These are phyloP conservation scores for Aspergillus egyptiacus DNA, from an alignment of 495 filamentous ascomycete species.

Conservation along the genomic window DNA sequence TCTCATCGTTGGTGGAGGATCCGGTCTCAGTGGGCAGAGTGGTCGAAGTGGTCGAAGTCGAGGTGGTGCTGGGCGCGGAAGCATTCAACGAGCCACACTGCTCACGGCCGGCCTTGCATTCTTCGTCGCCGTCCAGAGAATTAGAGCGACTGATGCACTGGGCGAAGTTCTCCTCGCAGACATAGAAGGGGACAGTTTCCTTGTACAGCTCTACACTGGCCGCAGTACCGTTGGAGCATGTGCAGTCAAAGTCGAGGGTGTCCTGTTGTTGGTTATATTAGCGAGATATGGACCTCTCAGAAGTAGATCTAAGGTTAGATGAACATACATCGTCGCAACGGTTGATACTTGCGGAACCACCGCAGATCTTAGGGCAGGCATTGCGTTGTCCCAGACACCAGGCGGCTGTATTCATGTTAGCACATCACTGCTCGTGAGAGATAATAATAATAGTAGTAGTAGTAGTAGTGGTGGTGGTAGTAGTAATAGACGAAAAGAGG, in stretches of 20 bases:
- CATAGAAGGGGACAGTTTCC: conserved; percentile 52
- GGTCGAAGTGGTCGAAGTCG: conserved; percentile 22
- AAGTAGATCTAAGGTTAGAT: no score
- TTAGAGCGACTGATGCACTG: conserved; percentile 47
- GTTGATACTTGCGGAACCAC: conserved; percentile 35
- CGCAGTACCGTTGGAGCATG: conserved; percentile 44
- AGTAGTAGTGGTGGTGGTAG: no score
- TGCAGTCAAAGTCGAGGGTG: conserved; percentile 48
- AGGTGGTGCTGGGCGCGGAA: conserved; percentile 23
- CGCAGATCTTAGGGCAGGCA: conserved; percentile 43
- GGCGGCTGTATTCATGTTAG: conserved; percentile 22
- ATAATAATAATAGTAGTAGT: no score
- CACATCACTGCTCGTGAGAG: no score
- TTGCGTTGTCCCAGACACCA: conserved; percentile 45
- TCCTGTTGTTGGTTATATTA: no score
- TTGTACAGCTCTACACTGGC: conserved; percentile 49
- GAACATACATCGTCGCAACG: conserved; percentile 39
- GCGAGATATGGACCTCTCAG: no score
- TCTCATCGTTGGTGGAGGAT: conserved; percentile 18
- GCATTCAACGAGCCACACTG: conserved; percentile 47
- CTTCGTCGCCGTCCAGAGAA: conserved; percentile 39
- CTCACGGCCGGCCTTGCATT: conserved; percentile 34
- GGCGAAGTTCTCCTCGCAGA: conserved; percentile 45
- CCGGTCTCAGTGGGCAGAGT: conserved; percentile 30
- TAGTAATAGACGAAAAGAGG: neutral